Base-by-base conservation (phyloP, 805 yeast species). In the Saccharomycopsis olivae region DNA sequence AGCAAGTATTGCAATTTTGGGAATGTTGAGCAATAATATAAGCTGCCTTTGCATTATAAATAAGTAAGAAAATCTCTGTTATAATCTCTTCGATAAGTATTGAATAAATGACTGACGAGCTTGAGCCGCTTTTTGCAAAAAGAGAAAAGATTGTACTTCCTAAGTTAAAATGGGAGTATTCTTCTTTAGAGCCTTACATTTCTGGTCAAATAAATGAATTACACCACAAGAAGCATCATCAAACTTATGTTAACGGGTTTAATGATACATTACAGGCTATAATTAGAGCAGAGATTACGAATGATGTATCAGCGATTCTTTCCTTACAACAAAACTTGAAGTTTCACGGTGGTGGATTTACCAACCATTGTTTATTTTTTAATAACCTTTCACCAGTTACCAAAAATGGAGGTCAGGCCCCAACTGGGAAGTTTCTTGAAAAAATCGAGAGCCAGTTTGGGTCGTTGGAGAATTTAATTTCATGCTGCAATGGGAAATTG, bases 321-420 rank as follows among this genome's bases (percentile, higher is more conserved):
- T 70, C 60, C 31, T 57, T 68, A 46, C 69, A 66, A 46, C 64
- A 64, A 45, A 55, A 57, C 41, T 66, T 68, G 56, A 65, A 65
- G 49, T 68, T 68, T 59, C 68, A 68, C 43, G 74, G 69, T 38
- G 73, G 73, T 39, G 73, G 73, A 17, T 67, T 68, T 57, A 60
- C 65, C 45, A 68, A 68, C 59, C 74, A 68, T 47, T 60, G 66
- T 38, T 56, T 68, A 45, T 68, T 68, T 57, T 68, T 71, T 71
- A 65, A 66, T 48, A 65, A 61, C 50, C 60, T 68, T 53, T 62
- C 71, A 6, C 73, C 74, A 15, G 40, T 30, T 17, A 40, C 27
- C 1, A 57, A 50, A 41, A 56, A 56, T 41, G 66, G 66, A 35
- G 74, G 74, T 15, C 29, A 30, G 25, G 33, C 28, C 6, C 42